Conservation (phyloP, 495 filamentous ascomycete genomes). For the Bacidia rubella region DNA sequence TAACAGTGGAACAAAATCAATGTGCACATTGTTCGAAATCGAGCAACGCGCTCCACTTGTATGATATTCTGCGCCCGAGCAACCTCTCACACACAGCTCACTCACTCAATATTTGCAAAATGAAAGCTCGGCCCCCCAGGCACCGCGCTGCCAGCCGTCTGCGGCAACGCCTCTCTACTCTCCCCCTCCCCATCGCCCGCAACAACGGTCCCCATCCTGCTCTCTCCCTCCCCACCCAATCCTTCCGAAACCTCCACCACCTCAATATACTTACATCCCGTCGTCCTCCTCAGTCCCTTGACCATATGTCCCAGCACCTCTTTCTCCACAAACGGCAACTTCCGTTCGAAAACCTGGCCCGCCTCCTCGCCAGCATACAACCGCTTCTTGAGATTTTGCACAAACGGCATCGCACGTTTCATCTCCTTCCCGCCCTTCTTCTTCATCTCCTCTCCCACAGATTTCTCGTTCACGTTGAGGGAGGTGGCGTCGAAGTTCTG, state of each 20-base stretch:
- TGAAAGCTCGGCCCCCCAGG: conserved; percentile 68
- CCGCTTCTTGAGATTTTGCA: conserved; percentile 72
- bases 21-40: too few relatives aligned
- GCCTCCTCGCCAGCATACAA: conserved; percentile 45
- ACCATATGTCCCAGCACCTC: conserved; percentile 49
- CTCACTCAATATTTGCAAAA: conserved; percentile 73
- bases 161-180: conserved; percentile 39
- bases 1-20: too few relatives aligned
- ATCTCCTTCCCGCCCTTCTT: conserved; percentile 83
- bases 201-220: conserved; percentile 49
- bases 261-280: conserved; percentile 50
- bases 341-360: conserved; percentile 59
- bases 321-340: conserved; percentile 76
- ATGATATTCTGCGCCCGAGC: too few relatives aligned
- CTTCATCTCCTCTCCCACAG: conserved; percentile 54
- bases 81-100: too few relatives aligned
- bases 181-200: conserved; percentile 37
- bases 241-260: conserved; percentile 64
- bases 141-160: conserved; percentile 50
- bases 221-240: conserved; percentile 50
- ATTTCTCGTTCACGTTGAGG: conserved; percentile 60
- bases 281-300: conserved; percentile 45
- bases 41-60: too few relatives aligned
- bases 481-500: conserved; percentile 42
- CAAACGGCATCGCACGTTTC: conserved; percentile 98